Evolutionary conservation across 805 yeast genomes (phyloP).

Genomic region (Metschnikowia gelsemii): DNA sequence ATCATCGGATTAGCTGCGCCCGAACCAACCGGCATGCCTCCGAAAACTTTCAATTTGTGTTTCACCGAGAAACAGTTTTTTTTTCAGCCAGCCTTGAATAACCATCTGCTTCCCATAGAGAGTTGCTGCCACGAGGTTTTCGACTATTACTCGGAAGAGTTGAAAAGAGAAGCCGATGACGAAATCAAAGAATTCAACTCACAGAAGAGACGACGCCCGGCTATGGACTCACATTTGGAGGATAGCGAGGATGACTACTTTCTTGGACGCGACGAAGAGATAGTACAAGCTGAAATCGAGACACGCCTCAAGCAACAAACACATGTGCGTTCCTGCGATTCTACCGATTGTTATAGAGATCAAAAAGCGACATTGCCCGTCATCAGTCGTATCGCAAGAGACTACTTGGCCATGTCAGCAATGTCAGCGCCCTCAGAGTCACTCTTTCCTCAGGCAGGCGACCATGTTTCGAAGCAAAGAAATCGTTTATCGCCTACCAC

Average conservation of each 20-base stretch:
- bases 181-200: background rate
- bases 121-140: slow-evolving; percentile 2
- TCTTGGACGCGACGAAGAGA: slow-evolving; percentile 4
- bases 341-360: slow-evolving; percentile 3
- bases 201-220: slow-evolving; percentile 4
- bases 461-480: background rate
- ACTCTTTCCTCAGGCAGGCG: slow-evolving; percentile 1
- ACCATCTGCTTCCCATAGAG: no score
- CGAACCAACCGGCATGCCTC: no score
- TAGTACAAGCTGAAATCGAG: slow-evolving; percentile 1
- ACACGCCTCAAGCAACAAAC: slow-evolving; percentile 1
- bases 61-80: no score
- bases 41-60: no score
- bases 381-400: background rate
- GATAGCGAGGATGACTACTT: slow-evolving; percentile 7
- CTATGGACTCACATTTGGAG: slow-evolving; percentile 1
- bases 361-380: background rate
- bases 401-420: slow-evolving; percentile 1
- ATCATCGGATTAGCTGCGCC: no score
- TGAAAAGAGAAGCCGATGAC: background rate
- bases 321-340: background rate
- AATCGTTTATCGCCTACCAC: background rate
- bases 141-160: background rate
- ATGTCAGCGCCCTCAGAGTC: slow-evolving; percentile 6
- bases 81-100: no score